phyloP scores from a whole-genome alignment of 495 filamentous ascomycete genomes.

The Penicillium angulare region DNA sequence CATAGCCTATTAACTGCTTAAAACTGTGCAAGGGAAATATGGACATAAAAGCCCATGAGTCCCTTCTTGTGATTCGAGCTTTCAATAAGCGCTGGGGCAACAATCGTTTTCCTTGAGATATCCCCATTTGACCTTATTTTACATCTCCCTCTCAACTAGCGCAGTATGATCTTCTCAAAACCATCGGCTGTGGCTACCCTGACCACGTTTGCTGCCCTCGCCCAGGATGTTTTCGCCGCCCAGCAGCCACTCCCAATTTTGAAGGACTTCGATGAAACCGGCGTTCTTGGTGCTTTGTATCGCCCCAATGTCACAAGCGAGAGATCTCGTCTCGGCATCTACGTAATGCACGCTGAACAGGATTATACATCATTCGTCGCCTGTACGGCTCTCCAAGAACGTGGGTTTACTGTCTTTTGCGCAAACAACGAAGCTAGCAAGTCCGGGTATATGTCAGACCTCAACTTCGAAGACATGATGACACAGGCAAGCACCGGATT shows the following conservation, averaged over 20 bases:
- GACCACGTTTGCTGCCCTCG: not conserved
- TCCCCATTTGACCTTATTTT: not conserved
- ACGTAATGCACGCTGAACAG: slow-evolving; percentile 13
- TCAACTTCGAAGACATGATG: slow-evolving; percentile 15
- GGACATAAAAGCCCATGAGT: too few species aligned
- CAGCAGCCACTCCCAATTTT: not conserved
- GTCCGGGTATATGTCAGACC: slow-evolving; percentile 8
- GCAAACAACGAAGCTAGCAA: slow-evolving; percentile 15
- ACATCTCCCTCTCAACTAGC: not conserved
- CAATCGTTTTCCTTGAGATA: too few species aligned
- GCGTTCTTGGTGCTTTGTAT: not conserved
- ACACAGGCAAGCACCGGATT: slow-evolving; percentile 1
- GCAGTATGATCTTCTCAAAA: not conserved
- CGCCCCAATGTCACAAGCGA: not conserved
- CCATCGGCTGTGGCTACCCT: not conserved
- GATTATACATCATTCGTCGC: slow-evolving; percentile 8
- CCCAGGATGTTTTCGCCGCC: not conserved
- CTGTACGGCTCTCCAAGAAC: slow-evolving; percentile 9
- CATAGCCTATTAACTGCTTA: too few species aligned
- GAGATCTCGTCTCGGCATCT: slow-evolving; percentile 1
- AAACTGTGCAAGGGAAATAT: too few species aligned
- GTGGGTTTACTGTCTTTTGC: slow-evolving; percentile 15
- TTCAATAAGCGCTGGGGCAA: too few species aligned
- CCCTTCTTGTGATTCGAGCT: too few species aligned
- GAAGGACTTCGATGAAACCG: not conserved